Conservation (phyloP, 2,329 filamentous ascomycete species). For the Calonectria montana region DNA sequence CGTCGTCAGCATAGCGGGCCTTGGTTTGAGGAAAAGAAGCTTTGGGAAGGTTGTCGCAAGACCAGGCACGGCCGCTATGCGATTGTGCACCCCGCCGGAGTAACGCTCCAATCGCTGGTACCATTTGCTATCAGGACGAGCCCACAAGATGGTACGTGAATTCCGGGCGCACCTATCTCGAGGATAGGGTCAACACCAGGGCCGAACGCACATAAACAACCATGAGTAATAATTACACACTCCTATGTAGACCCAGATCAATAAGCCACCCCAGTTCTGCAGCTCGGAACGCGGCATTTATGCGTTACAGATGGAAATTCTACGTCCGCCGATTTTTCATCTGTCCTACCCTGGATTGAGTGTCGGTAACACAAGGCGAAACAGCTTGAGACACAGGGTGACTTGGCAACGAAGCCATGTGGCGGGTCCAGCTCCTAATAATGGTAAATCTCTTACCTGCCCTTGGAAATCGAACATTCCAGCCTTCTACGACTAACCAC, state of each 20-base stretch:
- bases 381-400: neutral
- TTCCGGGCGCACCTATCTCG: too few relatives aligned
- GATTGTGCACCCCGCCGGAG: neutral
- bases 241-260: too few relatives aligned
- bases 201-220: too few relatives aligned
- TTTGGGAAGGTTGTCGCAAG: neutral
- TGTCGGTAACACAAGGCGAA: neutral
- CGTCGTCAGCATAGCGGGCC: neutral
- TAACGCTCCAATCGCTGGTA: too few relatives aligned
- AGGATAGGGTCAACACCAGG: too few relatives aligned
- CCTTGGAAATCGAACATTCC: neutral
- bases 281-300: neutral
- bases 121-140: too few relatives aligned
- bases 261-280: neutral
- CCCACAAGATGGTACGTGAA: too few relatives aligned
- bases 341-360: neutral
- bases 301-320: neutral
- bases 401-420: neutral
- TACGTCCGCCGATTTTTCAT: neutral
- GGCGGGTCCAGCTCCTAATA: neutral
- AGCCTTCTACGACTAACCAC: neutral
- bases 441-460: neutral
- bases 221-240: too few relatives aligned
- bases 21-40: neutral
- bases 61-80: neutral